Percentiles rank a stretch among this genome's conserved stretches.
These are phyloP conservation scores for Sporothrix globosa DNA, from an alignment of 2,329 filamentous ascomycete species.

Conservation along the genomic window DNA sequence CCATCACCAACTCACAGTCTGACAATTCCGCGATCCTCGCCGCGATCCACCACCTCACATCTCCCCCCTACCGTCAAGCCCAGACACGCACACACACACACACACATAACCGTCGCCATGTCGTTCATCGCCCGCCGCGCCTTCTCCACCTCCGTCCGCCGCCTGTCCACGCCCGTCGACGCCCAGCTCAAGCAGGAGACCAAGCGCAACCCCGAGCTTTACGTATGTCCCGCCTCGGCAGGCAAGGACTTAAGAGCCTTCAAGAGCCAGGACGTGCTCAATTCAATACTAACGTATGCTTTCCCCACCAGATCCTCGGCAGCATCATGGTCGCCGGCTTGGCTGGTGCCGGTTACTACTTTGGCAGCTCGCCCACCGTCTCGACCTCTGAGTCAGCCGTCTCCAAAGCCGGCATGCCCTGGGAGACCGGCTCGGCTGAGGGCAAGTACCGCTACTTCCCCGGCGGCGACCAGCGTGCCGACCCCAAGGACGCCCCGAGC, in stretches of 20 bases:
- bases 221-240: conserved; percentile 45
- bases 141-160: conserved; percentile 53
- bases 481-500: conserved; percentile 87
- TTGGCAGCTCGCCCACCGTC: conserved; percentile 82
- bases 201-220: conserved; percentile 58
- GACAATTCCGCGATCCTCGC: conserved; percentile 7
- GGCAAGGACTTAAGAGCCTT: conserved; percentile 32
- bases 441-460: conserved; percentile 82
- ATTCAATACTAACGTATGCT: conserved; percentile 24
- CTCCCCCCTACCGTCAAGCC: conserved; percentile 22
- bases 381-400: conserved; percentile 79
- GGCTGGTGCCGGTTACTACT: conserved; percentile 86
- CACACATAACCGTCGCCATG: conserved; percentile 48
- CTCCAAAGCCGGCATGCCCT: conserved; percentile 81
- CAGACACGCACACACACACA: conserved; percentile 2
- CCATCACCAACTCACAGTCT: not conserved
- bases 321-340: conserved; percentile 89
- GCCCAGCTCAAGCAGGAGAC: conserved; percentile 59
- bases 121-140: conserved; percentile 60
- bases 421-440: conserved; percentile 70
- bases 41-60: not conserved
- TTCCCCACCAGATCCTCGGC: conserved; percentile 71
- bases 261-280: too few relatives aligned
- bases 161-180: conserved; percentile 40
- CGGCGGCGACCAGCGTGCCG: conserved; percentile 74